Evolutionary conservation across 2,329 filamentous ascomycete species (phyloP).

Genomic region (Hymenoscyphus infarciens): DNA sequence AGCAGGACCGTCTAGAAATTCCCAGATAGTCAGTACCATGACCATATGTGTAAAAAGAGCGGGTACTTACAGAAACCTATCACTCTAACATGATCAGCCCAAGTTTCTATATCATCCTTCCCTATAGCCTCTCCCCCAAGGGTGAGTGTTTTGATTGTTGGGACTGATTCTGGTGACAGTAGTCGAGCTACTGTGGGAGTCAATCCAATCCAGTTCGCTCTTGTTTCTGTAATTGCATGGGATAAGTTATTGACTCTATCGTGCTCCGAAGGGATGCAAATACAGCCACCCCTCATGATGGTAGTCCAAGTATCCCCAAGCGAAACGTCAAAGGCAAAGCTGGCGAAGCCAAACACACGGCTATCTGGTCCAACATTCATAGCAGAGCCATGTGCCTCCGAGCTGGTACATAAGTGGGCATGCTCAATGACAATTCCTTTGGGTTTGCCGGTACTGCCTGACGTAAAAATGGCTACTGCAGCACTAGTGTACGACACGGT

Average conservation of each 20-base stretch:
- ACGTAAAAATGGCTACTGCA: background rate
- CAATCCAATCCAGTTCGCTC: too few species aligned
- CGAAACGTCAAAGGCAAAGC: constrained; percentile 42
- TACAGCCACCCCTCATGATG: constrained; percentile 38
- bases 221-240: constrained; percentile 27
- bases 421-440: background rate
- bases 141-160: too few species aligned
- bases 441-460: constrained; percentile 1
- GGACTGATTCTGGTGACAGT: too few species aligned
- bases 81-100: too few species aligned
- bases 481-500: background rate
- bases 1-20: too few species aligned
- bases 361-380: background rate
- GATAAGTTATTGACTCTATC: constrained; percentile 38
- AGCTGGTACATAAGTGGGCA: constrained; percentile 8
- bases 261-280: constrained; percentile 41
- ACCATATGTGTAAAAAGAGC: too few species aligned
- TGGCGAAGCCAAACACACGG: constrained; percentile 27
- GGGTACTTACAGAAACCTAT: too few species aligned
- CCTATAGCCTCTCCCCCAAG: too few species aligned
- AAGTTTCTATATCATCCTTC: too few species aligned
- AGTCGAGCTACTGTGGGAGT: too few species aligned
- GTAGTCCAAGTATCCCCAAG: constrained; percentile 33
- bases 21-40: too few species aligned
- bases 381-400: background rate